Evolutionary conservation across 73 alveolate species (phyloP), one percentile per base, ranked within the genome.

Genomic region (Tetrahymena elliotti): DNA sequence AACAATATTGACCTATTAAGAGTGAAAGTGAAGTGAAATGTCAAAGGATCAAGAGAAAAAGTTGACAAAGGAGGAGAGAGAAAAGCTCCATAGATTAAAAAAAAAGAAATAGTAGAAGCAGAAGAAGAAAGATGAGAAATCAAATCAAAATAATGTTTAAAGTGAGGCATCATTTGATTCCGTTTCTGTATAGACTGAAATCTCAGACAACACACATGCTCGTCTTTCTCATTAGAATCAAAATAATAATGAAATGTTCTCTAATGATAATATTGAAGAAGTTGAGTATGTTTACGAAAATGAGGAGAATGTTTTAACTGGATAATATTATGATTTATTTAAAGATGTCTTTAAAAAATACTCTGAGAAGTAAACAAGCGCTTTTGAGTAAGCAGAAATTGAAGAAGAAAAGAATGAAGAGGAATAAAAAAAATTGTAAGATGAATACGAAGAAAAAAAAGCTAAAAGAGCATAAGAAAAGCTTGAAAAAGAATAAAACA

Each of bases 401-500:
- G 88, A 68, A 31, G 88, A 68, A 68, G 88, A 68, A 68, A 68
- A 68, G 88, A 68, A 68, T 68, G 88, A 68, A 68, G 88, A 68
- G 88, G 88, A 68, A 16, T 68, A 68, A 68, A 68, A 68, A 31
- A 68, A 68, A 31, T 68, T 27, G 22, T 68, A 68, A 68, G 88
- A 68, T 18, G 88, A 68, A 31, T 68, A 68, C n/a, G 88, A 68
- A 24, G 88, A 68, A 36, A 68, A 68, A 68, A 68, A 68, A 68
- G 88, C 88, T 6, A 68, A 68, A 31, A 68, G 88, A 68, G 88
- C 88, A 22, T 68, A 68, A 18, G 88, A 68, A 68, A 68, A 68
- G 36, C 36, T 68, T 27, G 88, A 94, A 47, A 93, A 93, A 83
- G 93, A 94, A 35, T 35, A 84, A 35, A 94, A 94, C 15, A 93